Evolutionary conservation across 768 basidiomycete species (phyloP), one percentile per base, ranked within the genome.

Genomic region (Panaeolus cyanescens): DNA sequence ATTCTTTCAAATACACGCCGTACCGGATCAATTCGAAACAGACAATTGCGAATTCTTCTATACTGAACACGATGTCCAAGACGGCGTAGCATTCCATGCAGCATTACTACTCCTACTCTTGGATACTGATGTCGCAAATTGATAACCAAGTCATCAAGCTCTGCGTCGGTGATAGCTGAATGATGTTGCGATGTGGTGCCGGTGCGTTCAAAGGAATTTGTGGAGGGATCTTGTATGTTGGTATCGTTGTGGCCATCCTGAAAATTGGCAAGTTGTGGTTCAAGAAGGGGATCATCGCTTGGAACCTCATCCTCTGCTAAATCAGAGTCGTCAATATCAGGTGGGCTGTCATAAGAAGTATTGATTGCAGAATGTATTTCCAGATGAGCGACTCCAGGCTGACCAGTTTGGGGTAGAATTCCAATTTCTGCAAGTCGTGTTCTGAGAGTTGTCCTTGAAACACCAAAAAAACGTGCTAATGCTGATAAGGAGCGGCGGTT

Each of bases 71-170:
- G n/a, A 36, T 56, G 22, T 34, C 55, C 55, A 32, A 56, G 13
- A 2, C 19, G 32, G 10, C 32, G 55, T 22, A 56, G 32, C 55
- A 56, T 56, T 12, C 19, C 55, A 56, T 36, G 19, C 1, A 56
- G 17, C 32, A 56, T 56, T 15, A 9, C 5, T 17, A 56, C 37
- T 56, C 55, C 55, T 4, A 36, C 55, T 19, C 54, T 31, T 55
- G n/a, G 54, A 32, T 55, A 55, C 32, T 55, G 54, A 55, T 32
- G 31, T 33, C 54, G 54, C 32, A 55, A 33, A 33, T 32, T 6
- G 36, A 33, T 55, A 12, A 55, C 36, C 7, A 55, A 33, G 19
- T 55, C 32, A 32, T 55, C 54, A 5, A 55, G 54, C 32, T 55
- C 54, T 13, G n/a, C 25, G 20, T 55, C 54, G 32, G 54, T 32